Evolutionary conservation across 495 filamentous ascomycete species (phyloP).

Genomic region (Astrothelium subdiscretum): DNA sequence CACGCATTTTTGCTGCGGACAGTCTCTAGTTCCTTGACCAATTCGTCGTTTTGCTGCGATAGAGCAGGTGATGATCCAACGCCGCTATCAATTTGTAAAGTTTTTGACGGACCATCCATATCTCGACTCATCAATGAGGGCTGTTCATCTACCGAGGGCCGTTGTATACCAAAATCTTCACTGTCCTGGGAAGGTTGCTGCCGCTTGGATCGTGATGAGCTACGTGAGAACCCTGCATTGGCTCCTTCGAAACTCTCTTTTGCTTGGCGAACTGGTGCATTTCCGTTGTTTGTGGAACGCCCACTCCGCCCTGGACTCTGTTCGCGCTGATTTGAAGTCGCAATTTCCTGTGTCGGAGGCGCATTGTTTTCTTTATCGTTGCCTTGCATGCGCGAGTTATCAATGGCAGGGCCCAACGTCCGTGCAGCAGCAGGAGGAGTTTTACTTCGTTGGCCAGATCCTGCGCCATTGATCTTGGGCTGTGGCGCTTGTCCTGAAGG

Average conservation of each 20-base stretch:
- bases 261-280: neutral
- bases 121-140: neutral
- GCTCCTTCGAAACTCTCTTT: neutral
- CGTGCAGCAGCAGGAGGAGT: conserved; percentile 39
- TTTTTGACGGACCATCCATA: neutral
- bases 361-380: conserved; percentile 26
- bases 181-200: conserved; percentile 1
- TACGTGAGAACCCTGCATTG: neutral
- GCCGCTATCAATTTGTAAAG: conserved; percentile 20
- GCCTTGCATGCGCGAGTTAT: conserved; percentile 25
- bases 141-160: neutral
- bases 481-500: conserved; percentile 78
- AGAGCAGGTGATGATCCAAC: conserved; percentile 27
- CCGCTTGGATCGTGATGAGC: neutral
- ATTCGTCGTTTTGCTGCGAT: conserved; percentile 35
- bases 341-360: conserved; percentile 39
- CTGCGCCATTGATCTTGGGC: conserved; percentile 34
- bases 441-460: conserved; percentile 41
- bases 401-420: conserved; percentile 39
- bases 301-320: neutral
- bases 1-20: conserved; percentile 81
- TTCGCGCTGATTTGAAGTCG: neutral
- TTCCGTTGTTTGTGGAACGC: neutral
- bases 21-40: conserved; percentile 73
- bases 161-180: neutral